phyloP scores from a whole-genome alignment of 2,329 filamentous ascomycete genomes.

The Aspergillus sp. region DNA sequence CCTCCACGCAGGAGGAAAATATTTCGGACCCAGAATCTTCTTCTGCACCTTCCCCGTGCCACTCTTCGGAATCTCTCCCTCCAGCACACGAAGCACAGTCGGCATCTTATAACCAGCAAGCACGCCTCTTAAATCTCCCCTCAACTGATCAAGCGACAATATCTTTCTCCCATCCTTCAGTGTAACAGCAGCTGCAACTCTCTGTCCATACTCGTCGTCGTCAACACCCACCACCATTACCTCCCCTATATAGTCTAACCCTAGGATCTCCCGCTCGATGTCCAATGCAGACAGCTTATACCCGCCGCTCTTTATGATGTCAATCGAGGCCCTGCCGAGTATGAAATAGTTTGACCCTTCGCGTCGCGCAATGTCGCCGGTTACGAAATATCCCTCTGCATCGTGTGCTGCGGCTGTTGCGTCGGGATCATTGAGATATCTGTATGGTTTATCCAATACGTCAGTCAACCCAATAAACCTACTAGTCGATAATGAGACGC shows the following conservation, averaged over 20 bases:
- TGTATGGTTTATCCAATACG: neutral
- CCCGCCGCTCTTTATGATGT: conserved; percentile 56
- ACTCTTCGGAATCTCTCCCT: conserved; percentile 46
- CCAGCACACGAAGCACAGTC: conserved; percentile 76
- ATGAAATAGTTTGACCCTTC: conserved; percentile 49
- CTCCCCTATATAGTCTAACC: conserved; percentile 50
- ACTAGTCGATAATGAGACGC: no score
- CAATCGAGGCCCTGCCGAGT: conserved; percentile 51
- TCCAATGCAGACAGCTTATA: conserved; percentile 57
- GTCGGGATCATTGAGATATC: conserved; percentile 40
- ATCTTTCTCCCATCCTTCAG: conserved; percentile 24
- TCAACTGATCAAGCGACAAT: conserved; percentile 32
- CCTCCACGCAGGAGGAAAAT: conserved; percentile 34
- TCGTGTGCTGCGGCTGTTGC: conserved; percentile 46
- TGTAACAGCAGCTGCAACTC: conserved; percentile 52
- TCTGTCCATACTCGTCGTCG: conserved; percentile 55
- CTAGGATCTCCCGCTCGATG: conserved; percentile 53
- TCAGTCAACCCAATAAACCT: no score
- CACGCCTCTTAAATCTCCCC: conserved; percentile 39
- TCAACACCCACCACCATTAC: conserved; percentile 54
- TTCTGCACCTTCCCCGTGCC: conserved; percentile 81
- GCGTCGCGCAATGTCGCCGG: conserved; percentile 42
- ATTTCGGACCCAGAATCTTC: conserved; percentile 33
- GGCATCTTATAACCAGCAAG: conserved; percentile 89
- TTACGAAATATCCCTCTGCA: conserved; percentile 47